These are phyloP conservation scores for Populus hybrid DNA, from an alignment of 441 rosid genomes.

Conservation along the genomic window DNA sequence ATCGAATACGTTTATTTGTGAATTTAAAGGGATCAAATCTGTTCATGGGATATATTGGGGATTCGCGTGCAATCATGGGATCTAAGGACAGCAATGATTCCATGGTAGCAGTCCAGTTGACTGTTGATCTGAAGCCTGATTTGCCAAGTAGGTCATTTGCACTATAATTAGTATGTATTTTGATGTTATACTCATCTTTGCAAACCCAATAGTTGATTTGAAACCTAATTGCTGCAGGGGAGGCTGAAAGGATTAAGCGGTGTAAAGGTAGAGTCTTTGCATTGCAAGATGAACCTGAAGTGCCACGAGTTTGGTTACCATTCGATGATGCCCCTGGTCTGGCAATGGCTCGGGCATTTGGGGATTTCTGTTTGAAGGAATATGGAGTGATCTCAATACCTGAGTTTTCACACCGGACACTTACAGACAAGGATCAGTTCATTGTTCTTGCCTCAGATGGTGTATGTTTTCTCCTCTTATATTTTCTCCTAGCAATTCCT, in stretches of 20 bases:
- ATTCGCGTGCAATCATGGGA: slow-evolving; percentile 94
- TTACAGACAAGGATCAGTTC: slow-evolving; percentile 89
- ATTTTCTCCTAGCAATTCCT: neutral
- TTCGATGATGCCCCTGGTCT: slow-evolving; percentile 97
- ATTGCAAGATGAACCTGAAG: slow-evolving; percentile 97
- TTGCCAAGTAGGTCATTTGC: slow-evolving; percentile 67
- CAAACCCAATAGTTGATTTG: slow-evolving; percentile 13
- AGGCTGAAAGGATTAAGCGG: slow-evolving; percentile 90
- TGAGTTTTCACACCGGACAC: slow-evolving; percentile 76
- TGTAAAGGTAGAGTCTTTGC: slow-evolving; percentile 98
- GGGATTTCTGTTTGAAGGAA: slow-evolving; percentile 97
- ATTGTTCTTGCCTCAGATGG: slow-evolving; percentile 97
- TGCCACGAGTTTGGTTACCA: slow-evolving; percentile 96
- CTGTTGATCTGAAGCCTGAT: slow-evolving; percentile 95
- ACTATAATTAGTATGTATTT: slow-evolving; percentile 6
- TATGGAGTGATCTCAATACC: slow-evolving; percentile 96
- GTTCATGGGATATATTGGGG: slow-evolving; percentile 92
- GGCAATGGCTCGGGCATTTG: slow-evolving; percentile 99
- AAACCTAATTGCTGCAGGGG: slow-evolving; percentile 47
- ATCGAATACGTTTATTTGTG: slow-evolving; percentile 19
- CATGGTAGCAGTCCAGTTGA: slow-evolving; percentile 80
- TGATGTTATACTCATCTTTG: neutral
- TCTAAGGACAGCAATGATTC: slow-evolving; percentile 72
- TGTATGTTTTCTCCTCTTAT: slow-evolving; percentile 39
- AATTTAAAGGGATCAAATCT: slow-evolving; percentile 66